A percentile compares a stretch with the other conserved stretches of the same genome.
These are phyloP conservation scores for Aquanectria penicillioides DNA, from an alignment of 2,329 filamentous ascomycete species.

Conservation along the genomic window DNA sequence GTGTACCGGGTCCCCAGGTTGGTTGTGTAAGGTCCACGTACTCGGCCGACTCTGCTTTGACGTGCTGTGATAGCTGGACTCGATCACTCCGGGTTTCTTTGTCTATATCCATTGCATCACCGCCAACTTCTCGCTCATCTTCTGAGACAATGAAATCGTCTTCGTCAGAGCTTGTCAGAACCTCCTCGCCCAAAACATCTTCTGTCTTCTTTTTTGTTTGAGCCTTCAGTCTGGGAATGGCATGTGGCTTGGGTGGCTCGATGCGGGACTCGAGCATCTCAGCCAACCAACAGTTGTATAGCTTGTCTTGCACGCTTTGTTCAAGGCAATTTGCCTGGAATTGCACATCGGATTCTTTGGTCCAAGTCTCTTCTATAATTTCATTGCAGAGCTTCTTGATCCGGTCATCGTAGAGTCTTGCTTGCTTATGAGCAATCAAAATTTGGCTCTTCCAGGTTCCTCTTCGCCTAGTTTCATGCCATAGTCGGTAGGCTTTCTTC, in stretches of 20 bases:
- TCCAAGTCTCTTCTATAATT: constrained; percentile 64
- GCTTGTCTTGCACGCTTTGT: constrained; percentile 69
- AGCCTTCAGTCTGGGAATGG: constrained; percentile 30
- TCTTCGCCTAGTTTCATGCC: constrained; percentile 64
- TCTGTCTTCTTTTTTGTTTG: constrained; percentile 8
- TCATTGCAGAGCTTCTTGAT: constrained; percentile 65
- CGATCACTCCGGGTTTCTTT: neutral
- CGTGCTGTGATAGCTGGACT: neutral
- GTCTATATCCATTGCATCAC: constrained; percentile 17
- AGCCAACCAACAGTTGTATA: constrained; percentile 63
- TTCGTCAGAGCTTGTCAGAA: constrained; percentile 62
- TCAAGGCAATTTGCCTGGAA: constrained; percentile 70
- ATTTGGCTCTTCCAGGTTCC: constrained; percentile 53
- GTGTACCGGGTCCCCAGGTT: constrained; percentile 27
- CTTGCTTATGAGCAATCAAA: constrained; percentile 51
- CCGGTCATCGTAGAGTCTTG: constrained; percentile 58
- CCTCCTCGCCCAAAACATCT: constrained; percentile 54
- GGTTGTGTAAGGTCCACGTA: constrained; percentile 45
- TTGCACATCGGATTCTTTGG: constrained; percentile 60
- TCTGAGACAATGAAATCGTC: constrained; percentile 61
- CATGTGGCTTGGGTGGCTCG: constrained; percentile 50
- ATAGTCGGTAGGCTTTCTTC: constrained; percentile 67
- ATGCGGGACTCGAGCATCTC: constrained; percentile 53
- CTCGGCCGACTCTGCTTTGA: constrained; percentile 36
- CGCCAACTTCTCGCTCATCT: constrained; percentile 15